phyloP scores from a whole-genome alignment of 495 filamentous ascomycete species.

The Tuber borchii region DNA sequence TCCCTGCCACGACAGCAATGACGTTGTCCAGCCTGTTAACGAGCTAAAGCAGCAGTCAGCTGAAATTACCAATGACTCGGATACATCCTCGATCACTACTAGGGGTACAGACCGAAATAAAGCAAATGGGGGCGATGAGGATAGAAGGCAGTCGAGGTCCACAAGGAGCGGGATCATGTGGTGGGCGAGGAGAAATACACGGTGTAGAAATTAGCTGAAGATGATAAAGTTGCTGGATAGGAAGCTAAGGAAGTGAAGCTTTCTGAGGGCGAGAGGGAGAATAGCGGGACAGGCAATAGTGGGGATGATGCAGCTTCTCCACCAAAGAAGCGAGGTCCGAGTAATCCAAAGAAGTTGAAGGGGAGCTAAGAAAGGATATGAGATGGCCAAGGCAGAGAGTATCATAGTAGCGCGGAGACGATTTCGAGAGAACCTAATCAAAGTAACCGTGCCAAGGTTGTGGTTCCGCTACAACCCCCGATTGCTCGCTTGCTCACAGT shows the following conservation, averaged over 20 bases:
- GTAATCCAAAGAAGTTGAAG: slow-evolving; percentile 37
- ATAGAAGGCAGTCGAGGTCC: slow-evolving; percentile 38
- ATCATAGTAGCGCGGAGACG: slow-evolving; percentile 33
- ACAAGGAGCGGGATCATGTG: slow-evolving; percentile 42
- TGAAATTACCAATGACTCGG: not conserved
- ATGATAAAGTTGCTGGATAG: slow-evolving; percentile 44
- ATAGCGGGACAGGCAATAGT: slow-evolving; percentile 26
- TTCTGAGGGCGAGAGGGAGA: slow-evolving; percentile 32
- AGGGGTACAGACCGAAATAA: slow-evolving; percentile 41
- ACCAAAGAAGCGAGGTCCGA: slow-evolving; percentile 45
- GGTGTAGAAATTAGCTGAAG: slow-evolving; percentile 29
- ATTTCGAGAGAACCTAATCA: slow-evolving; percentile 35
- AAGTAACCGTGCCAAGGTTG: slow-evolving; percentile 5
- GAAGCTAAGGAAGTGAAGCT: slow-evolving; percentile 43
- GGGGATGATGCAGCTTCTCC: slow-evolving; percentile 18
- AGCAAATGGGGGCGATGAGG: slow-evolving; percentile 35
- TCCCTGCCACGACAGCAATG: no score
- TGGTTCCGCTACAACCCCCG: no score
- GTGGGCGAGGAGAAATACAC: slow-evolving; percentile 42
- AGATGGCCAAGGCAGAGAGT: slow-evolving; percentile 27
- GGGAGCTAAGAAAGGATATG: slow-evolving; percentile 34
- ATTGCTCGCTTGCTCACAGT: no score
- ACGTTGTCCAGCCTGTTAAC: no score
- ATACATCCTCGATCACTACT: slow-evolving; percentile 6
- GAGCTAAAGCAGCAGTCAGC: slow-evolving; percentile 27